Base-by-base conservation (phyloP, 805 yeast species). In the Schwanniomyces sp. region DNA sequence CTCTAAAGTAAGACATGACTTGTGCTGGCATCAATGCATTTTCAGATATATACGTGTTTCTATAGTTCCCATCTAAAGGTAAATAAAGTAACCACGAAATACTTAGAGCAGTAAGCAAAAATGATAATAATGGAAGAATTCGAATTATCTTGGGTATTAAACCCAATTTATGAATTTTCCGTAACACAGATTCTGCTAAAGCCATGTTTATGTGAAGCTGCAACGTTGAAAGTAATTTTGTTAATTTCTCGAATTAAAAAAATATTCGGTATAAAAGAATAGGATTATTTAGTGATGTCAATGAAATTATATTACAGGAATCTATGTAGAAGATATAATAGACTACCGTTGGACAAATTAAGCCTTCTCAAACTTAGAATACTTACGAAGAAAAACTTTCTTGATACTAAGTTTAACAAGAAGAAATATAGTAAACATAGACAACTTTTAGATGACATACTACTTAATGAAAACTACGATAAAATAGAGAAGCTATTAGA, bases 1-100 rank as follows among this genome's bases (percentile, higher is more conserved):
- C 98, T 46, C 97, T 77, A 64, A 88, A 94, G 62, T 90, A 91
- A 21, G 95, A 84, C 56, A 85, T 85, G 2, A 94, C 98, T 64
- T 94, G 98, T 0, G 96, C 91, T 7, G 99, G 97, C 88, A 94
- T 84, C 63, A 94, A 73, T 28, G 99, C 99, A 67, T 94, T 94
- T 62, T 94, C 99, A 7, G 96, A 86, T 10, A 91, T 86, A 64
- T 94, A 94, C 2, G 97, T 90, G 52, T 75, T 68, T 46, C 97
- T 74, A 63, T 72, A 89, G 60, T 88, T 89, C 17, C 97, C 98
- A 14, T 86, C 86, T 55, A 82, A 52, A 0, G 98, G 97, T 43
- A 91, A 70, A 18, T 77, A 66, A 11, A 78, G 62, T n/a, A 94
- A 69, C 75, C 77, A 72, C 2, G 57, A 52, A 5, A 69, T 48